Base-by-base conservation (phyloP, 2,329 filamentous ascomycete species). In the Pseudopithomyces maydicus region DNA sequence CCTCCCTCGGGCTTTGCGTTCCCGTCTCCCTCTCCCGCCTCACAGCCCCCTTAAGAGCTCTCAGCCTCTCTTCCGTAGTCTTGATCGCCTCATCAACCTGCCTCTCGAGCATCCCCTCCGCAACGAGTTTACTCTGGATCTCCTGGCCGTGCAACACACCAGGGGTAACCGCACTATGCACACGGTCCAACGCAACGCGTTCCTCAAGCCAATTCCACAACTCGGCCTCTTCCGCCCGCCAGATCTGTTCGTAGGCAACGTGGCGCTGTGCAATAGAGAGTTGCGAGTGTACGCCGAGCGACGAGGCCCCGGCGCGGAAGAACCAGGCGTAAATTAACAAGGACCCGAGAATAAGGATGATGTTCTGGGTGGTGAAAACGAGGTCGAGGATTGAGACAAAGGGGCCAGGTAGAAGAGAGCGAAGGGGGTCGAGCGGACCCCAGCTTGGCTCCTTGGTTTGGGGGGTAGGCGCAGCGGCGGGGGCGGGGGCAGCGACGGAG, bases 171-270 rank as follows among this genome's bases (percentile, higher is more conserved):
- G 67, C 51, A 62, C 65, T 36, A 55, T 71, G 65, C 57, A 75
- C 65, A 57, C 81, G 79, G 54, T 92, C 89, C 72, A 95, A 79
- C 2, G 91, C 90, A 1, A 92, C 88, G 17, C 93, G 84, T 67
- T 96, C 91, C 74, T 97, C 93, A 4, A 97, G 80, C 93, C 93
- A 97, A 56, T 91, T 88, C 93, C 93, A 97, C 10, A 97, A 79
- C 67, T 95, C 91, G 63, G 86, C 91, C 73, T 97, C 93, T 74
- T 97, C 92, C 39, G 86, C 82, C 35, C 87, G 84, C 93, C 94
- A 99, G 70, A 98, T 90, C 77, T 97, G 91, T 65, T 98, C 93
- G 73, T 97, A 98, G 0, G 91, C 92, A 2, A 89, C 87, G 15
- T 92, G 78, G 6, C 92, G 85, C 54, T 93, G 87, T 0, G 90